Percentiles rank a stretch among this genome's conserved stretches.
These are phyloP conservation scores for Chalciporus pseudorubinellus DNA, from an alignment of 768 basidiomycete genomes.

Conservation along the genomic window DNA sequence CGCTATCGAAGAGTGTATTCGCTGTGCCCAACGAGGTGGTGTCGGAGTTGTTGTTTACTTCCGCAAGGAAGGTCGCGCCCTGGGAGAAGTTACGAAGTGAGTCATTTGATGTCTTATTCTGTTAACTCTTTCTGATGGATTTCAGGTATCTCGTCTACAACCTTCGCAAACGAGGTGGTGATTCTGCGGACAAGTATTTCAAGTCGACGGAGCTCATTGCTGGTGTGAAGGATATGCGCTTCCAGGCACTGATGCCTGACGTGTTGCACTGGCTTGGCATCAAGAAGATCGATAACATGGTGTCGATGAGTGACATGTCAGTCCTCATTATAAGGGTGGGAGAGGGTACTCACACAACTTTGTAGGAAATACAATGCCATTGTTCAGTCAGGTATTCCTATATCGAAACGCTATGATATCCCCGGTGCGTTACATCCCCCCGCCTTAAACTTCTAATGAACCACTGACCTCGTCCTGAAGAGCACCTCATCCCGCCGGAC, in stretches of 20 bases:
- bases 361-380: constrained; percentile 92
- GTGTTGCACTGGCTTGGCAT: constrained; percentile 95
- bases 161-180: constrained; percentile 90
- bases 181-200: constrained; percentile 92
- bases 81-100: constrained; percentile 93
- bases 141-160: constrained; percentile 91
- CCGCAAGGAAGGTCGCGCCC: constrained; percentile 88
- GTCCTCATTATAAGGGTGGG: constrained; percentile 15
- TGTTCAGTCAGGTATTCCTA: constrained; percentile 82
- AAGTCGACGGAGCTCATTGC: constrained; percentile 90
- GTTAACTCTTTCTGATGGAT: background rate
- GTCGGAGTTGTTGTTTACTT: constrained; percentile 94
- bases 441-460: background rate
- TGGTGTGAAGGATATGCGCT: constrained; percentile 95
- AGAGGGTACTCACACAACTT: background rate
- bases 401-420: constrained; percentile 80
- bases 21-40: constrained; percentile 77
- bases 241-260: constrained; percentile 93
- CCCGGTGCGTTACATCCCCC: constrained; percentile 51
- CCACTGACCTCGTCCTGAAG: constrained; percentile 30
- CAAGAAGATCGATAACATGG: constrained; percentile 84
- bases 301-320: constrained; percentile 84
- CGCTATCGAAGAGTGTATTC: constrained; percentile 92
- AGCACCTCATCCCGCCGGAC: constrained; percentile 86
- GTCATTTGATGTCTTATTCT: background rate